Evolutionary conservation across 257 asterid species (phyloP), one percentile per base, ranked within the genome.

Genomic region (Jaltomata sinuosa): DNA sequence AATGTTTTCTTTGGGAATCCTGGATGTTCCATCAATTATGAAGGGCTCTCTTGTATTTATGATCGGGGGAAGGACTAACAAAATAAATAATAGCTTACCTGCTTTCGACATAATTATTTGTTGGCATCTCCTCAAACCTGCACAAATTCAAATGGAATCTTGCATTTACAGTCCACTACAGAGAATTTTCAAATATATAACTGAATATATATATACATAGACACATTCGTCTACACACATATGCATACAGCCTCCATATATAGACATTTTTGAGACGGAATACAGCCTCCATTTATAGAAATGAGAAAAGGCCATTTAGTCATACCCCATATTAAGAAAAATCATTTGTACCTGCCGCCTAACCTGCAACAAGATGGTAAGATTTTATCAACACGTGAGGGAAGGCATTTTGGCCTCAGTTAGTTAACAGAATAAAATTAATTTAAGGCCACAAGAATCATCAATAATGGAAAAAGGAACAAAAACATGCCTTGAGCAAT

Each of bases 61-160:
- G 78, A 68, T 31, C 22, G 7, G 3, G 81, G 59, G 25, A 25
- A 45, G 42, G n/a, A 50, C 85, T 45, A 29, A 6, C 53, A 19
- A 29, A 29, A 19, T 65, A 68, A 50, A 82, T 52, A 81, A 1
- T 11, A 25, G 11, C 18, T 80, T 47, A 96, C 99, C 99, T 95
- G 98, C 98, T 97, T 81, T 97, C 99, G 55, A 94, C 98, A 89
- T 65, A 97, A 85, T 97, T 95, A 89, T 95, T 92, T 65, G 99
- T 97, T 4, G 97, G 96, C 99, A 97, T 97, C 92, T 97, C 99
- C 89, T 97, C 99, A 84, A 97, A 97, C 81, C 99, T 96, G 92
- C 88, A 91, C 11, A 59, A n/a, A 47, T 85, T 80, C 45, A 40
- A 87, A 88, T 55, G 69, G 53, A 15, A 57, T 45, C 27, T 84